Evolutionary conservation across 164 flowering plant genomes (phyloP).

Genomic region (Taxillus chinensis): DNA sequence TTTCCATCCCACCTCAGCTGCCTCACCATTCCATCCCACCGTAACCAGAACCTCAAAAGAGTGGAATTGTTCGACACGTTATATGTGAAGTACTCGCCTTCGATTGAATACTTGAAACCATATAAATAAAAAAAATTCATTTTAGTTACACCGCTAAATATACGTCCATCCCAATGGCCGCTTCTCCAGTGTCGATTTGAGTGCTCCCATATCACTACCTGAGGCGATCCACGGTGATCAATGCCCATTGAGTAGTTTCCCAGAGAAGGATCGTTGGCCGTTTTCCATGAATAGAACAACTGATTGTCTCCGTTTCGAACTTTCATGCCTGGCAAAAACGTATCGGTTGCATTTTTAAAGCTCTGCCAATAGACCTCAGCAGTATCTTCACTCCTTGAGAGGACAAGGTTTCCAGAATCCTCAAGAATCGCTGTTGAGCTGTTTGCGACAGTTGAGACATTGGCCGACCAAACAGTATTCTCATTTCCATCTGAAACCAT

Average conservation of each 20-base stretch:
- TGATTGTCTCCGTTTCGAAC: conserved; percentile 18
- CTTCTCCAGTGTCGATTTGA: conserved; percentile 42
- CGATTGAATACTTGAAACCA: conserved; percentile 29
- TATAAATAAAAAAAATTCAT: conserved; percentile 18
- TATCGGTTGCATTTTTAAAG: conserved; percentile 43
- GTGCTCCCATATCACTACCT: conserved; percentile 43
- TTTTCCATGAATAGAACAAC: conserved; percentile 41
- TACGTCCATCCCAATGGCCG: conserved; percentile 42
- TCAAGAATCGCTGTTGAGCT: conserved; percentile 18
- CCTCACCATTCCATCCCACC: conserved; percentile 34
- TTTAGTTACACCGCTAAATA: conserved; percentile 32
- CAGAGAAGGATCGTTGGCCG: conserved; percentile 31
- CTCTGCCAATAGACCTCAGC: conserved; percentile 37
- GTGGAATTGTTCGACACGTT: conserved; percentile 14
- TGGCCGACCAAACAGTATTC: conserved; percentile 34
- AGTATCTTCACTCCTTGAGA: conserved; percentile 8
- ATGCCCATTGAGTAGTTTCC: conserved; percentile 39
- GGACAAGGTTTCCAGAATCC: conserved; percentile 32
- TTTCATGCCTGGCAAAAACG: conserved; percentile 46
- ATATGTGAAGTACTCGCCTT: conserved; percentile 25
- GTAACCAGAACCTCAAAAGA: conserved; percentile 22
- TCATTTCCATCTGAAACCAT: conserved; percentile 14
- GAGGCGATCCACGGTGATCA: conserved; percentile 35
- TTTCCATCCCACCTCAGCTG: conserved; percentile 34
- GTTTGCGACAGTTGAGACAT: conserved; percentile 8